Percentiles rank a stretch among this genome's conserved stretches.
phyloP scores from a whole-genome alignment of 2,329 filamentous ascomycete genomes.

The Thermochaetoides dissita region DNA sequence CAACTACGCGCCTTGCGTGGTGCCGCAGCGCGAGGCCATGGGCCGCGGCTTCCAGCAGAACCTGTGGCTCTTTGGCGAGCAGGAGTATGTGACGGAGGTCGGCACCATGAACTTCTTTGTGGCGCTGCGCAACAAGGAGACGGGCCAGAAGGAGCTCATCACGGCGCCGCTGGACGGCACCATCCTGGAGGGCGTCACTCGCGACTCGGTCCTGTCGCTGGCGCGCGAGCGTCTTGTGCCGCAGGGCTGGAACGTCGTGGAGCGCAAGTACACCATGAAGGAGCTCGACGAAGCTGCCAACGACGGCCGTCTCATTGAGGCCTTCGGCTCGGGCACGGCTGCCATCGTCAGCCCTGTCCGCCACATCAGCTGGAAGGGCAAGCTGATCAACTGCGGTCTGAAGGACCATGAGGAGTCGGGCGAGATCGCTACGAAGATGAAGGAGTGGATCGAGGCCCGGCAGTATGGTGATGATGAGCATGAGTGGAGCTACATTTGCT shows the following conservation, averaged over 20 bases:
- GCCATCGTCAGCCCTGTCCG: constrained; percentile 86
- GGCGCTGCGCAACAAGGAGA: constrained; percentile 70
- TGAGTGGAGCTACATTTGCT: constrained; percentile 62
- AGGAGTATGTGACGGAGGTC: constrained; percentile 92
- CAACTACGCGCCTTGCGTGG: constrained; percentile 97
- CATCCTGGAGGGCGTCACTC: constrained; percentile 86
- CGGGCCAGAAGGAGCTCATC: constrained; percentile 79
- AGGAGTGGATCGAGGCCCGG: constrained; percentile 89
- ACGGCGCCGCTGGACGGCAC: constrained; percentile 96
- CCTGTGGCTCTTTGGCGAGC: constrained; percentile 90
- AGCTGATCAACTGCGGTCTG: constrained; percentile 70
- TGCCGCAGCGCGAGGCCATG: constrained; percentile 88
- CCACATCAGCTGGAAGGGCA: constrained; percentile 76
- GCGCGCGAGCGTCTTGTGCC: constrained; percentile 71
- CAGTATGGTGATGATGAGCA: constrained; percentile 92
- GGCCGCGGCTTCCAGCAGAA: constrained; percentile 94
- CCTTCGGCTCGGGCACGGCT: constrained; percentile 86
- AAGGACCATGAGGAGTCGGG: constrained; percentile 73
- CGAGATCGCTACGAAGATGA: constrained; percentile 72
- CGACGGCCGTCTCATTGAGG: constrained; percentile 79
- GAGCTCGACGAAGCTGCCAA: constrained; percentile 68
- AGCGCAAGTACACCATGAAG: constrained; percentile 85
- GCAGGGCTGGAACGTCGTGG: constrained; percentile 75
- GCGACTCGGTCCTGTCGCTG: constrained; percentile 78
- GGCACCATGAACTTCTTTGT: constrained; percentile 99